These are phyloP conservation scores for Laburnicola sp. DNA, from an alignment of 2,329 filamentous ascomycete genomes.

Conservation along the genomic window DNA sequence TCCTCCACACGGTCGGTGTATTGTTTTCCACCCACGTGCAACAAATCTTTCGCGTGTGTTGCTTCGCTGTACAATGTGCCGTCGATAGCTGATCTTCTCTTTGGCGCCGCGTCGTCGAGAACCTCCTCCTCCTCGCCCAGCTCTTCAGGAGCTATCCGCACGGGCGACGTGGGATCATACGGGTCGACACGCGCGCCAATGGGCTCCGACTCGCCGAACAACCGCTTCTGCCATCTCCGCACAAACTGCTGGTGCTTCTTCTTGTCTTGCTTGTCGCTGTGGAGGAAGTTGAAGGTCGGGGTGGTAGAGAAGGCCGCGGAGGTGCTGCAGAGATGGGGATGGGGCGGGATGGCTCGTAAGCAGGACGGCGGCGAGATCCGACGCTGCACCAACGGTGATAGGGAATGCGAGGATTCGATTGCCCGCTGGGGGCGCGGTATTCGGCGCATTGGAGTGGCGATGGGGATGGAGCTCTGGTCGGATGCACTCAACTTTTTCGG, in stretches of 20 bases:
- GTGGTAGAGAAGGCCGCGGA: constrained; percentile 39
- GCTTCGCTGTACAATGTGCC: constrained; percentile 13
- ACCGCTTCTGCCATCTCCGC: constrained; percentile 42
- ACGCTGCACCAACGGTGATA: constrained; percentile 21
- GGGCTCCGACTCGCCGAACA: constrained; percentile 42
- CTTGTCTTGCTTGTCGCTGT: constrained; percentile 37
- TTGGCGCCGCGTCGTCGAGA: constrained; percentile 25
- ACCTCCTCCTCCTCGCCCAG: constrained; percentile 40
- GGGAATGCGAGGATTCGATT: constrained; percentile 30
- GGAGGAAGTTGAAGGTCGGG: constrained; percentile 25
- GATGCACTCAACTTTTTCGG: constrained; percentile 15
- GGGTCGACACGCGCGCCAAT: constrained; percentile 45
- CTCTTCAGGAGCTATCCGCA: constrained; percentile 42
- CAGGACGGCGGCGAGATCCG: constrained; percentile 21
- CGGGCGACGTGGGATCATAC: constrained; percentile 41
- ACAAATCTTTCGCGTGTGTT: constrained; percentile 54
- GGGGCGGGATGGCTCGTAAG: constrained; percentile 8
- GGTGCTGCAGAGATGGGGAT: constrained; percentile 20
- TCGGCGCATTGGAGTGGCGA: constrained; percentile 40
- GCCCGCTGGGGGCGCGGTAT: constrained; percentile 42
- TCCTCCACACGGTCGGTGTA: constrained; percentile 45
- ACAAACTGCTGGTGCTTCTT: constrained; percentile 43
- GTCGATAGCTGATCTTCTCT: not conserved
- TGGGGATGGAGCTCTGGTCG: constrained; percentile 16
- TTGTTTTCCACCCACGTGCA: constrained; percentile 56